A percentile compares a stretch with the other conserved stretches of the same genome.
phyloP scores from a whole-genome alignment of 2,329 filamentous ascomycete species.

The Cytospora paraplurivora region DNA sequence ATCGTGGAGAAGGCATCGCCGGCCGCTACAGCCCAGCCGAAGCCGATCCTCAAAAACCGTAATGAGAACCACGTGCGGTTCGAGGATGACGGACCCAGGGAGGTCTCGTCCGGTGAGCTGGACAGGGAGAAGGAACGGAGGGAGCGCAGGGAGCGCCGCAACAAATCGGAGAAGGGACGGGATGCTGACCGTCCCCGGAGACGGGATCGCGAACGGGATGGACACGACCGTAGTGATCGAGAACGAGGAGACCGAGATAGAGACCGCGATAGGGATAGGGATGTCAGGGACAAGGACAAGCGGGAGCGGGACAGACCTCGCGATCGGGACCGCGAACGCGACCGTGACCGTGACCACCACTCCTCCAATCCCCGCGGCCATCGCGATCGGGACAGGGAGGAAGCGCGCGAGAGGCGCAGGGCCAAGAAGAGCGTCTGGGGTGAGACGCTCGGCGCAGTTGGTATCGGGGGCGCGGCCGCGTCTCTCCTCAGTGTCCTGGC shows the following conservation, averaged over 20 bases:
- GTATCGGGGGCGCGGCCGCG: constrained; percentile 62
- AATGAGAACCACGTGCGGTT: constrained; percentile 60
- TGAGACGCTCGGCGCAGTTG: constrained; percentile 58
- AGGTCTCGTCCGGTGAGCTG: constrained; percentile 43
- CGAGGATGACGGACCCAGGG: constrained; percentile 48
- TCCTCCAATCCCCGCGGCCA: constrained; percentile 19
- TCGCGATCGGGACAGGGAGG: constrained; percentile 44
- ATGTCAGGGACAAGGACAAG: constrained; percentile 42
- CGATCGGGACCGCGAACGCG: constrained; percentile 46
- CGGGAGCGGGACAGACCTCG: constrained; percentile 35
- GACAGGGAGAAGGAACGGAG: constrained; percentile 31
- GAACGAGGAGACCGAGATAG: constrained; percentile 23
- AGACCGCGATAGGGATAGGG: constrained; percentile 39
- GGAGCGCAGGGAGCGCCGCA: constrained; percentile 23
- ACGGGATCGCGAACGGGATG: constrained; percentile 35
- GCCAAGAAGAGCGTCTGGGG: constrained; percentile 51
- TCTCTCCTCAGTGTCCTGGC: constrained; percentile 60
- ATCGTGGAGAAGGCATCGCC: constrained; percentile 43
- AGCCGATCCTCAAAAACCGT: constrained; percentile 64
- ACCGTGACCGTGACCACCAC: constrained; percentile 44
- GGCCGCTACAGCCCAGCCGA: constrained; percentile 46
- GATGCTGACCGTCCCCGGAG: constrained; percentile 32
- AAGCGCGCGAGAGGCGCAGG: constrained; percentile 37
- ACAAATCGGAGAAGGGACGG: constrained; percentile 21
- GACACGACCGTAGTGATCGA: constrained; percentile 34